These are phyloP conservation scores for Penicillium sp. DNA, from an alignment of 2,329 filamentous ascomycete genomes.

Conservation along the genomic window DNA sequence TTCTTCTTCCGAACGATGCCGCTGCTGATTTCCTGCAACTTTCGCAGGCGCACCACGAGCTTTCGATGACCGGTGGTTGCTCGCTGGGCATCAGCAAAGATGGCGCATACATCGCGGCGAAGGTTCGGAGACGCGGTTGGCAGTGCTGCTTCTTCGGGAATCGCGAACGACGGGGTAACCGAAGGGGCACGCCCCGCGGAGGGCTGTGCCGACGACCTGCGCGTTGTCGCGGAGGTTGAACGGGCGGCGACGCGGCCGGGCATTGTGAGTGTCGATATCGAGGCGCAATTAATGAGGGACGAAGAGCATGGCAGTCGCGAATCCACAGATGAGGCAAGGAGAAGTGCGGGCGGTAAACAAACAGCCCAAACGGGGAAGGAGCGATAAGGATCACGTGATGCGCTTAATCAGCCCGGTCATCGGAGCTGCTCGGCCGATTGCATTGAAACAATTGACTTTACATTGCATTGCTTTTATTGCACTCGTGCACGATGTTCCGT, in stretches of 20 bases:
- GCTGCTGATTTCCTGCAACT: constrained; percentile 82
- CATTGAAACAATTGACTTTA: neutral
- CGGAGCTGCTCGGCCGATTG: constrained; percentile 10
- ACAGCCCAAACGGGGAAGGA: constrained; percentile 37
- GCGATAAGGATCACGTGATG: constrained; percentile 37
- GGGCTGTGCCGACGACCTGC: constrained; percentile 59
- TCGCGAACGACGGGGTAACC: constrained; percentile 37
- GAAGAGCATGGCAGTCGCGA: constrained; percentile 22
- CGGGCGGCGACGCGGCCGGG: constrained; percentile 41
- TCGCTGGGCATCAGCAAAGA: constrained; percentile 80
- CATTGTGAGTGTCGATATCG: constrained; percentile 31
- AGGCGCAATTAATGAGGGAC: constrained; percentile 14
- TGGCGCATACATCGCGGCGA: constrained; percentile 68
- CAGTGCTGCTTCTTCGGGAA: constrained; percentile 63
- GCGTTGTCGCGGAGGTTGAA: constrained; percentile 36
- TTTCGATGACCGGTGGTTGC: constrained; percentile 90
- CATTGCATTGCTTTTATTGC: constrained; percentile 3
- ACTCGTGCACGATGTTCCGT: constrained; percentile 61
- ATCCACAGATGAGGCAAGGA: constrained; percentile 19
- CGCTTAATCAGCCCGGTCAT: constrained; percentile 11
- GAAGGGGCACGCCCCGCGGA: constrained; percentile 73
- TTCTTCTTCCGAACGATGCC: constrained; percentile 50
- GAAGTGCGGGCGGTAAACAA: constrained; percentile 37
- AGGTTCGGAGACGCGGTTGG: constrained; percentile 53
- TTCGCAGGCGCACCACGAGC: constrained; percentile 79